A percentile compares a stretch with the other conserved stretches of the same genome.
Evolutionary conservation across 805 yeast genomes (phyloP).

Genomic region (Kodamaea kakaduensis): DNA sequence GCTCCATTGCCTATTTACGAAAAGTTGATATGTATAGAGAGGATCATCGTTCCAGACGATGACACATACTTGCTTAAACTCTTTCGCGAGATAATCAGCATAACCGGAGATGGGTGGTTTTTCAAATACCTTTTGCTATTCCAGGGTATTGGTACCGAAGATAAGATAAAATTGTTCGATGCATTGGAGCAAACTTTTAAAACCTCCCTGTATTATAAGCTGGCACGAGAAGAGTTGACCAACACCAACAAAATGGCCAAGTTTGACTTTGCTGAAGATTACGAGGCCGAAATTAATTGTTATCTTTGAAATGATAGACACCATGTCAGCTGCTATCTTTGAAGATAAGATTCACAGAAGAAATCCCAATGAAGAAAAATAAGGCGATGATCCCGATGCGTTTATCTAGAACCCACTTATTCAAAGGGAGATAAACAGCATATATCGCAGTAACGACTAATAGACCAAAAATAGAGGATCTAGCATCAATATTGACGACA

Average conservation of each 20-base stretch:
- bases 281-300: slow-evolving; percentile 9
- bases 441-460: slow-evolving; percentile 20
- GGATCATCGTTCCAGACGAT: slow-evolving; percentile 23
- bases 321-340: too few relatives aligned
- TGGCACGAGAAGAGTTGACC: slow-evolving; percentile 8
- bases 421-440: slow-evolving; percentile 26
- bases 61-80: slow-evolving; percentile 25
- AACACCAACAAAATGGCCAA: neutral
- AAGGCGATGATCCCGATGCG: slow-evolving; percentile 22
- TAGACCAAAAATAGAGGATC: slow-evolving; percentile 24
- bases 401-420: slow-evolving; percentile 32
- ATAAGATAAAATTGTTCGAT: slow-evolving; percentile 20
- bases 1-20: slow-evolving; percentile 35
- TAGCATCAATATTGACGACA: slow-evolving; percentile 20
- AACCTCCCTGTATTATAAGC: slow-evolving; percentile 9
- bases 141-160: slow-evolving; percentile 14
- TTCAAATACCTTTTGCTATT: slow-evolving; percentile 31
- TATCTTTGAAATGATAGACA: neutral
- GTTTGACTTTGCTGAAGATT: slow-evolving; percentile 3
- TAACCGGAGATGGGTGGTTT: slow-evolving; percentile 32
- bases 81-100: slow-evolving; percentile 24
- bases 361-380: slow-evolving; percentile 1
- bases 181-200: slow-evolving; percentile 16
- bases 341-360: slow-evolving; percentile 1
- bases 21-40: slow-evolving; percentile 43